A percentile compares a stretch with the other conserved stretches of the same genome.
Conservation (phyloP, 2,329 filamentous ascomycete species). For the Camillea tinctor region DNA sequence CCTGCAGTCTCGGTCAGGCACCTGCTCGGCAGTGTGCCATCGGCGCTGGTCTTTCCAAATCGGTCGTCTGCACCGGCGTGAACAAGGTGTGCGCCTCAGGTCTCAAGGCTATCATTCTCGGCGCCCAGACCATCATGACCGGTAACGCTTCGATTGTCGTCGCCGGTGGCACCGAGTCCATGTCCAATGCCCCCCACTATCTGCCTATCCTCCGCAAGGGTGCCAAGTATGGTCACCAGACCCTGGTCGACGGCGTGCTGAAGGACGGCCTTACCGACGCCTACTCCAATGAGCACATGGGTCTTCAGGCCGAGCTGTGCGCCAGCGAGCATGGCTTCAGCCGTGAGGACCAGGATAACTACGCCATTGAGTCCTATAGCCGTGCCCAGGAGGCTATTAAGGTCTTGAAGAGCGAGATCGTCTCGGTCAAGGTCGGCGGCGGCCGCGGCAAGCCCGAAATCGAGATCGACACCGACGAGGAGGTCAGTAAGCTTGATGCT, state of each 20-base stretch:
- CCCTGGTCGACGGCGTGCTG: conserved; percentile 84
- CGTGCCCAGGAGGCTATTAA: conserved; percentile 77
- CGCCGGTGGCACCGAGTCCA: conserved; percentile 93
- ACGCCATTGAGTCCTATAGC: conserved; percentile 85
- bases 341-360: conserved; percentile 88
- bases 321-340: conserved; percentile 77
- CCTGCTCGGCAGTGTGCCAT: conserved; percentile 93
- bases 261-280: conserved; percentile 94
- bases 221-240: conserved; percentile 91
- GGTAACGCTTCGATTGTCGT: conserved; percentile 92
- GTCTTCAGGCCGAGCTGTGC: conserved; percentile 88
- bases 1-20: conserved; percentile 81
- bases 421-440: conserved; percentile 81
- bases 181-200: conserved; percentile 98
- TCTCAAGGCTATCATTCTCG: conserved; percentile 91
- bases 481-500: conserved; percentile 89
- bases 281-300: conserved; percentile 97
- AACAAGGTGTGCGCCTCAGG: conserved; percentile 99
- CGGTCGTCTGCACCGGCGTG: conserved; percentile 83
- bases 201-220: conserved; percentile 82
- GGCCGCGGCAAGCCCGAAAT: conserved; percentile 86
- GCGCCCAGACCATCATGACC: conserved; percentile 95
- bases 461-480: conserved; percentile 82
- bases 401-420: conserved; percentile 81
- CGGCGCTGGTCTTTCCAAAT: conserved; percentile 77